Evolutionary conservation across 1,139 yeast genomes (phyloP), one percentile per base, ranked within the genome.

Genomic region (Yarrowia galli): DNA sequence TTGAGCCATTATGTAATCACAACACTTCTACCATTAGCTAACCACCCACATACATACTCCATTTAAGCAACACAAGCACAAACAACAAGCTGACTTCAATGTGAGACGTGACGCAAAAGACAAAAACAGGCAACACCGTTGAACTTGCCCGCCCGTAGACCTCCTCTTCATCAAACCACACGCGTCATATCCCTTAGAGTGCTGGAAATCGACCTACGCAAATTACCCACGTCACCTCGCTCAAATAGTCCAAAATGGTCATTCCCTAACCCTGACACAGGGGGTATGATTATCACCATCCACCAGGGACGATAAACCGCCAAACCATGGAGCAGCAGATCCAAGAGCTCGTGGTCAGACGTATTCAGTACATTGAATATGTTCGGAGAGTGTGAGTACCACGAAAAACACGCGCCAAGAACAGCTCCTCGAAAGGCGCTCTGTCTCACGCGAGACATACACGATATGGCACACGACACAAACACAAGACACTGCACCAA

Each of bases 381-480:
- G 70, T 74, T 16, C 70, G 72, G 28, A 70, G 71, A 67, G 71
- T 74, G 76, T 74, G 71, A 65, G 76, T 70, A 28, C 36, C 38
- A 20, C 32, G 40, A 13, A 38, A 42, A 36, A n/a, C 13, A 16
- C 60, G 56, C 61, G 65, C 67, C 40, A 18, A 18, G 54, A 32
- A 32, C 4, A 23, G 15, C 38, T 18, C 16, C 23, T 15, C 10
- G 28, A 12, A 5, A 32, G 12, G 10, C 10, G 2, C 35, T 20
- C n/a, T 38, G 38, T 22, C 60, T 36, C 60, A 36, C 60, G 60
- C 60, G 60, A 53, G 58, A 51, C 58, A 35, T 7, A 20, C 58
- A 53, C 60, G 43, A 53, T 38, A 53, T 51, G 60, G 35, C 46
- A 54, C 61, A 40, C 46, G 61, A 38, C 61, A 4, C 12, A 16